Percentiles rank a stretch among this genome's conserved stretches.
Conservation (phyloP, 306 rosid species). For the Ammopiptanthus mongolicus region DNA sequence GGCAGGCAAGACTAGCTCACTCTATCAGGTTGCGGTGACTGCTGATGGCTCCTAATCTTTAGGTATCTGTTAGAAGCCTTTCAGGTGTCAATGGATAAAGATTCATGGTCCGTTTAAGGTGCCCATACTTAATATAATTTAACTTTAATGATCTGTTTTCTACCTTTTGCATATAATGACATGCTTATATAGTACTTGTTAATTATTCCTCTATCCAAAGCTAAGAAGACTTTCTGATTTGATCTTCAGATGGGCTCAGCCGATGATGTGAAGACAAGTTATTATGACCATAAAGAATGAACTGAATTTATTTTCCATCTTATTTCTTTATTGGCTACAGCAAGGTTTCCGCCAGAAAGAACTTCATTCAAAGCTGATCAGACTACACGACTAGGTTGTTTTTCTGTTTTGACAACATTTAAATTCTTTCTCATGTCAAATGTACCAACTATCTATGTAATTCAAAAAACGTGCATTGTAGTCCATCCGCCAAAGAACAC, state of each 20-base stretch:
- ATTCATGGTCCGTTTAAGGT: no score
- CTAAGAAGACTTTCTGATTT: not conserved
- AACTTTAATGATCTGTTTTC: no score
- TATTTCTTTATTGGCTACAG: not conserved
- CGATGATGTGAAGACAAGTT: not conserved
- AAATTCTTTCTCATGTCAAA: not conserved
- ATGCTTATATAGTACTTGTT: no score
- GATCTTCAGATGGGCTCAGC: not conserved
- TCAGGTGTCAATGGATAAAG: no score
- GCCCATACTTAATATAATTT: no score
- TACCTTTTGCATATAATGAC: no score
- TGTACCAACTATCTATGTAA: not conserved
- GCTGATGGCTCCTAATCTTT: not conserved
- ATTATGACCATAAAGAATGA: not conserved
- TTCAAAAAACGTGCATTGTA: slow-evolving; percentile 1
- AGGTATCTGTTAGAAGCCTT: no score
- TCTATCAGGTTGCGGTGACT: not conserved
- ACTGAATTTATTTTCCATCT: not conserved
- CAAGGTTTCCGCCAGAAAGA: not conserved
- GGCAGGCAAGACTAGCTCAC: not conserved
- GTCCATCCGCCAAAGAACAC: slow-evolving; percentile 5
- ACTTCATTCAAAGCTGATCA: not conserved
- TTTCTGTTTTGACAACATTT: not conserved
- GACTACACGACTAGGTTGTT: not conserved
- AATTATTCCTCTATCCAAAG: not conserved